Conservation (phyloP, 768 basidiomycete genomes). For the Cystofilobasidium capitatum region DNA sequence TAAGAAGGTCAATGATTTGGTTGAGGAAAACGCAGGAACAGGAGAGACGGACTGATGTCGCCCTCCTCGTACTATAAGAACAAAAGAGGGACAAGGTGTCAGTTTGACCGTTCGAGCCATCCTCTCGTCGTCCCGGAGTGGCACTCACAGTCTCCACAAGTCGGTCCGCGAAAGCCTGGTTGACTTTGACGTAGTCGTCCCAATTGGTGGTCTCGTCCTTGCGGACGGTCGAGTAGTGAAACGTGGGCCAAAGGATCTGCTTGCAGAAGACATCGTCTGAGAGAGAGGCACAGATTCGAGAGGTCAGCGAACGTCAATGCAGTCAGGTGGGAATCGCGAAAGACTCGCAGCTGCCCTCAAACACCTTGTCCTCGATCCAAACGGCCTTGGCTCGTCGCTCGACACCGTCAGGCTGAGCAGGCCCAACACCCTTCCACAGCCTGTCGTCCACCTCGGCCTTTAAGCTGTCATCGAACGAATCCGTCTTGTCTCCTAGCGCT, state of each 20-base stretch:
- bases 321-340: neutral
- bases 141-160: conserved; percentile 21
- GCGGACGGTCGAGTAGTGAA: conserved; percentile 77
- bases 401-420: conserved; percentile 36
- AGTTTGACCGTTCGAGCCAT: neutral
- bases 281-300: neutral
- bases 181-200: conserved; percentile 28
- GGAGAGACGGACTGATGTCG: conserved; percentile 18
- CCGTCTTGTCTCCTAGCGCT: conserved; percentile 62
- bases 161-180: conserved; percentile 25
- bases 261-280: conserved; percentile 28
- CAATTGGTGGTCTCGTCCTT: conserved; percentile 47
- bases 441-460: conserved; percentile 35
- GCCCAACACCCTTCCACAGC: conserved; percentile 28
- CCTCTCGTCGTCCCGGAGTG: neutral
- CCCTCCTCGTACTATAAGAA: conserved; percentile 21
- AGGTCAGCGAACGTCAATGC: neutral
- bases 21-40: neutral
- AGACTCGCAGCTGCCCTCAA: conserved; percentile 61
- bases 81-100: neutral
- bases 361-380: conserved; percentile 61
- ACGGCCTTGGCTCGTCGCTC: conserved; percentile 43
- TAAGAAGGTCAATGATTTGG: too few species aligned
- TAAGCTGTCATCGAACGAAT: conserved; percentile 51
- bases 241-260: conserved; percentile 70